Evolutionary conservation across 257 asterid genomes (phyloP).

Genomic region (Plantago ovata): DNA sequence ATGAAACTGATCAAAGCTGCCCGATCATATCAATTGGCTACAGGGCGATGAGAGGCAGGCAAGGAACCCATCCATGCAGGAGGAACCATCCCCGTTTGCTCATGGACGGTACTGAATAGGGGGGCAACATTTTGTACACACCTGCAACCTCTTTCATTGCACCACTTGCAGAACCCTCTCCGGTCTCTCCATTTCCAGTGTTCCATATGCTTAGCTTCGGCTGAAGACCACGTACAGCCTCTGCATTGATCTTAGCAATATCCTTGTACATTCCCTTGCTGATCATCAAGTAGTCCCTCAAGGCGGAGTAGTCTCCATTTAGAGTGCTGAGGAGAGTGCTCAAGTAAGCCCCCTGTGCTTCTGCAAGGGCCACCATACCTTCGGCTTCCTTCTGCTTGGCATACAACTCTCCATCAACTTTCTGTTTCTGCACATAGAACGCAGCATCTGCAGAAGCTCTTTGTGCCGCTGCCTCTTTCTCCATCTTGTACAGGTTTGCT

Average conservation of each 20-base stretch:
- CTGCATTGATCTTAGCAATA: slow-evolving; percentile 53
- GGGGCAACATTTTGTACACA: slow-evolving; percentile 61
- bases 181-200: slow-evolving; percentile 17
- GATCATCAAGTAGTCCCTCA: slow-evolving; percentile 62
- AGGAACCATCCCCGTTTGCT: slow-evolving; percentile 69
- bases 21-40: too few relatives aligned
- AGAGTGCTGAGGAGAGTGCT: slow-evolving; percentile 39
- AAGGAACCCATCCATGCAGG: slow-evolving; percentile 59
- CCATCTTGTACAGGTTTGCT: slow-evolving; percentile 49
- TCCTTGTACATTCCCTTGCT: slow-evolving; percentile 51
- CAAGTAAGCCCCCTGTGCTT: slow-evolving; percentile 57
- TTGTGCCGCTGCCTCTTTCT: slow-evolving; percentile 47
- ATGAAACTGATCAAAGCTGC: too few relatives aligned
- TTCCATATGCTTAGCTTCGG: slow-evolving; percentile 75
- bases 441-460: slow-evolving; percentile 52
- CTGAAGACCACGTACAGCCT: slow-evolving; percentile 50
- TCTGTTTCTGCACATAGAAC: slow-evolving; percentile 34
- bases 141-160: slow-evolving; percentile 57
- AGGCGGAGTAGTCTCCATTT: slow-evolving; percentile 48
- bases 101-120: slow-evolving; percentile 56
- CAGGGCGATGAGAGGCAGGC: slow-evolving; percentile 1
- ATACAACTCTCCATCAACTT: slow-evolving; percentile 46
- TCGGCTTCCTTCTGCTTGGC: slow-evolving; percentile 62
- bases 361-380: slow-evolving; percentile 50
- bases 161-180: slow-evolving; percentile 2